Conservation (phyloP, 148 eudicot species). For the Cornus florida region DNA sequence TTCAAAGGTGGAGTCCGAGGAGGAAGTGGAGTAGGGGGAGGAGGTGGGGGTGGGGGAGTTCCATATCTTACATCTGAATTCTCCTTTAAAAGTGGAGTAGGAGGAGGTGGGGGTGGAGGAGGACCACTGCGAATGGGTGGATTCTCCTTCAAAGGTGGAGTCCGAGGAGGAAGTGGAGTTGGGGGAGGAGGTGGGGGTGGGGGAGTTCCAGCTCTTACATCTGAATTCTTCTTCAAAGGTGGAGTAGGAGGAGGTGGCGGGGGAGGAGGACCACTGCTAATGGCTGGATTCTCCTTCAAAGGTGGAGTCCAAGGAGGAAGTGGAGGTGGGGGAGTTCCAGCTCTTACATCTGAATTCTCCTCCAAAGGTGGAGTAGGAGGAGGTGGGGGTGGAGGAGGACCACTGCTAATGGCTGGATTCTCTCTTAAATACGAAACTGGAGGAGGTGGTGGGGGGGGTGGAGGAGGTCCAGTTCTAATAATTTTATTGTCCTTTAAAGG, state of each 20-base stretch:
- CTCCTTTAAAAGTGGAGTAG: constrained; percentile 18
- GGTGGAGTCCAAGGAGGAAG: constrained; percentile 15
- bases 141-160: constrained; percentile 6
- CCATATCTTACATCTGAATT: constrained; percentile 1
- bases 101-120: constrained; percentile 28
- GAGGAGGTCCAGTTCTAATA: constrained; percentile 6
- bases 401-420: constrained; percentile 10
- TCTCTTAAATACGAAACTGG: constrained; percentile 21
- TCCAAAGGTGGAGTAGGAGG: constrained; percentile 24
- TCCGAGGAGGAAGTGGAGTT: constrained; percentile 17
- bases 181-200: constrained; percentile 14
- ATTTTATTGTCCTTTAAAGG: constrained; percentile 18
- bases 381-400: constrained; percentile 27
- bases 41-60: constrained; percentile 8
- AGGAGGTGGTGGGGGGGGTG: constrained; percentile 10
- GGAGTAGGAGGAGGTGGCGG: constrained; percentile 29
- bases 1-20: constrained; percentile 13
- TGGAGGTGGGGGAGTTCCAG: constrained; percentile 15
- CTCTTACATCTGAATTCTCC: constrained; percentile 2
- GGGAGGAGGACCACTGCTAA: background rate
- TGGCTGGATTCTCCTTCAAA: background rate
- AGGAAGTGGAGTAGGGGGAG: constrained; percentile 16
- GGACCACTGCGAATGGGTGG: too few species aligned
- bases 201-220: background rate
- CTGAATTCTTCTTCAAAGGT: constrained; percentile 12